Base-by-base conservation (phyloP, 176 grass and related monocot genomes). In the Calamus simplicifolius region DNA sequence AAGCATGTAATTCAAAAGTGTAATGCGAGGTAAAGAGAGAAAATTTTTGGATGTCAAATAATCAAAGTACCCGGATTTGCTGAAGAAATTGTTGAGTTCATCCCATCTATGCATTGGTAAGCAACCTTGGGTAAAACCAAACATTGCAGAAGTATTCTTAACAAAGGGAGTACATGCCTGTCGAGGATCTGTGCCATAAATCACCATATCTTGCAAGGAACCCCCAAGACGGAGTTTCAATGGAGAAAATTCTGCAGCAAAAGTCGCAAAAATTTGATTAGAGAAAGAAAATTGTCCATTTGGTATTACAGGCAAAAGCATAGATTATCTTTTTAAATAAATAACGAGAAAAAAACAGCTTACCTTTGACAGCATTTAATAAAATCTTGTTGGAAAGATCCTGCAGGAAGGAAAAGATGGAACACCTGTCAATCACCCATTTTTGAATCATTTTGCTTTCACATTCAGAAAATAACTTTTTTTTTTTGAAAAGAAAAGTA, bases 81-180 rank as follows among this genome's bases (percentile, higher is more conserved):
- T 50, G 73, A 98, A 92, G 79, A 98, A 92, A 1, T 53, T 53
- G 29, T 89, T 98, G 26, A 98, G 93, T 53, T 85, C 87, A 23
- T 98, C 93, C 88, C 93, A 98, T 88, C 93, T 92, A 53, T 66
- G 27, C 87, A 92, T 54, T 0, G 84, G 81, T 38, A 98, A 66
- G 76, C 93, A 98, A 13, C 93, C 93, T 43, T 80, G 50, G 0
- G 65, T 71, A 56, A 98, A 98, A 29, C 93, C 84, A 54, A 98
- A 92, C 79, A 98, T 79, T 3, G 67, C 78, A 3, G 93, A 92
- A 0, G 56, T 6, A 72, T 88, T 89, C 74, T 85, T 88, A 16
- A 66, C 19, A 58, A 98, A 98, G 0, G 79, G 76, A 1, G 59
- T 67, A 61, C 93, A 98, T 16, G 74, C 61, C 15, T 76, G 81